Base-by-base conservation (phyloP, 805 yeast species). In the Wickerhamiella lipophila region DNA sequence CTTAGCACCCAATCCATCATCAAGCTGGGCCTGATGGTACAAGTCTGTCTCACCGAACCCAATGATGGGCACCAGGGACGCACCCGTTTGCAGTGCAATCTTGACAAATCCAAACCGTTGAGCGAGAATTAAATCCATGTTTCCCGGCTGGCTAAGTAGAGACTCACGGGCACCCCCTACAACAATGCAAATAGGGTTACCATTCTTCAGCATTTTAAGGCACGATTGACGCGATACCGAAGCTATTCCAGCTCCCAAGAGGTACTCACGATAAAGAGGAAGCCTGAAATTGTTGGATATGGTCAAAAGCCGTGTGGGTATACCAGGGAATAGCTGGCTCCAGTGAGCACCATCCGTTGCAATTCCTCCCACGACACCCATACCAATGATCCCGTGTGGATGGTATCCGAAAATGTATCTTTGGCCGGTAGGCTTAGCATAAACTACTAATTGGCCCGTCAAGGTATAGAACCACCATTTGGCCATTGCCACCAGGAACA, bases 141-240 rank as follows among this genome's bases (percentile, higher is more conserved):
- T 60, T 7, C 77, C 76, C 0, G 82, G 79, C 48, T 70, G 68
- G 5, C 84, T 76, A 23, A 84, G 62, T 32, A 92, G 68, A 1
- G 94, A 78, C 59, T 92, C 98, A 52, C 86, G 83, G 0, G 97
- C 97, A 0, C 98, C 98, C 2, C 98, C 98, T 21, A 92, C 79
- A 1, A 92, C 97, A 50, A 92, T 79, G 53, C 89, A 83, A 11
- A 88, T 81, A 2, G 94, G 83, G 56, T 77, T 79, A 54, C 81
- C 77, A 50, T 77, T 74, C 45, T 65, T 62, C 43, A 92, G 70
- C 23, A 85, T 69, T 22, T 79, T 72, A 52, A 74, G 66, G 41
- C 92, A 82, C 55, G 88, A 86, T 42, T 68, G 69, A 49, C 78
- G 80, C 0, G 87, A 77, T 1, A 94, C 96, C 8, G 95, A 78